phyloP scores from a whole-genome alignment of 108 stramenopile species.

The Epipyxis sp. region DNA sequence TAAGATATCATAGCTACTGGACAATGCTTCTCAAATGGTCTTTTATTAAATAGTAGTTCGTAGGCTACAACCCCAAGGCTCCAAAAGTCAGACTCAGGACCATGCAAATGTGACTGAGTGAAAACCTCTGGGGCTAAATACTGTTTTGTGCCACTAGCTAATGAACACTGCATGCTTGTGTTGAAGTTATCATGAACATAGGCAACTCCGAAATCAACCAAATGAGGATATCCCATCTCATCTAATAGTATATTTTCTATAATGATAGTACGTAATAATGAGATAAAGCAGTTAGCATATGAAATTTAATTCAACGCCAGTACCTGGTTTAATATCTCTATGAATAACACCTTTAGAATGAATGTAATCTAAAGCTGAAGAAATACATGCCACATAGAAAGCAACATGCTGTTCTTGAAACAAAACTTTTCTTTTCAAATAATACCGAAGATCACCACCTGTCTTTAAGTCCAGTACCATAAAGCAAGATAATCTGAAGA shows the following conservation, averaged over 20 bases:
- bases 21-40: slow-evolving; percentile 26
- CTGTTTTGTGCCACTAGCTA: slow-evolving; percentile 15
- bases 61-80: slow-evolving; percentile 27
- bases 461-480: slow-evolving; percentile 22
- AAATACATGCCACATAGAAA: slow-evolving; percentile 22
- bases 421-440: neutral
- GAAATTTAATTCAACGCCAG: no score
- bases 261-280: no score
- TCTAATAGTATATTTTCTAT: slow-evolving; percentile 24
- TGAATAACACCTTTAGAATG: slow-evolving; percentile 17
- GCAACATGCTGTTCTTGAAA: slow-evolving; percentile 17
- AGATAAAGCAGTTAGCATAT: no score
- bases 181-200: slow-evolving; percentile 12
- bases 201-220: slow-evolving; percentile 27
- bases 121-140: slow-evolving; percentile 26
- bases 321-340: slow-evolving; percentile 24
- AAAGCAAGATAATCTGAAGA: no score
- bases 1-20: neutral
- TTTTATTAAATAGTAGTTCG: neutral
- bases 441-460: slow-evolving; percentile 28
- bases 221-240: slow-evolving; percentile 17
- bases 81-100: slow-evolving; percentile 20
- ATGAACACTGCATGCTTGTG: neutral
- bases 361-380: slow-evolving; percentile 21
- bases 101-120: slow-evolving; percentile 24